phyloP scores from a whole-genome alignment of 2,329 filamentous ascomycete species.

The Colletotrichum australisinense region DNA sequence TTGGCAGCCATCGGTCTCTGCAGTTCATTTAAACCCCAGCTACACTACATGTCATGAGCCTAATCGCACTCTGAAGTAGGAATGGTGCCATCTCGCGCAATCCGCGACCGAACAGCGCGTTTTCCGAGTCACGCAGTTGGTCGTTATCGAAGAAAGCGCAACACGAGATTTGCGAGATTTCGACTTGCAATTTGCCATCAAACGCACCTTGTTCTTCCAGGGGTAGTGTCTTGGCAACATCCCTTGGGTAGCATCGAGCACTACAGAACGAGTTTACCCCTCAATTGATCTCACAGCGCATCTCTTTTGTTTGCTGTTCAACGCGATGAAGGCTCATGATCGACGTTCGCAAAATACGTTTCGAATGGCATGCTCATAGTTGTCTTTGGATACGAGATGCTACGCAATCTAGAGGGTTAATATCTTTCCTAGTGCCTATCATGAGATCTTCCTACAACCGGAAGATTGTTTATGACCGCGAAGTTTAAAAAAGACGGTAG shows the following conservation, averaged over 20 bases:
- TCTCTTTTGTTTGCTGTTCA: background rate
- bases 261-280: background rate
- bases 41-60: background rate
- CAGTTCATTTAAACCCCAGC: background rate
- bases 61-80: background rate
- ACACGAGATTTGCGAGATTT: constrained; percentile 6
- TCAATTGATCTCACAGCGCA: background rate
- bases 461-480: no score
- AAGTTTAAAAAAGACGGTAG: no score
- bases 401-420: no score
- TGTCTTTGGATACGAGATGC: no score
- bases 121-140: background rate
- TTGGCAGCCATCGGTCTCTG: background rate
- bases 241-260: constrained; percentile 14
- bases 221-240: constrained; percentile 7
- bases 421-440: no score
- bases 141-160: background rate
- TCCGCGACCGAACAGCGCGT: background rate
- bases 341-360: no score
- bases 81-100: constrained; percentile 21
- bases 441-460: no score
- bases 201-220: background rate
- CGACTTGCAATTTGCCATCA: background rate
- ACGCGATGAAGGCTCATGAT: background rate
- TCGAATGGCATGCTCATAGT: no score